Conservation (phyloP, 2,329 filamentous ascomycete genomes). For the Xylaria sp. region DNA sequence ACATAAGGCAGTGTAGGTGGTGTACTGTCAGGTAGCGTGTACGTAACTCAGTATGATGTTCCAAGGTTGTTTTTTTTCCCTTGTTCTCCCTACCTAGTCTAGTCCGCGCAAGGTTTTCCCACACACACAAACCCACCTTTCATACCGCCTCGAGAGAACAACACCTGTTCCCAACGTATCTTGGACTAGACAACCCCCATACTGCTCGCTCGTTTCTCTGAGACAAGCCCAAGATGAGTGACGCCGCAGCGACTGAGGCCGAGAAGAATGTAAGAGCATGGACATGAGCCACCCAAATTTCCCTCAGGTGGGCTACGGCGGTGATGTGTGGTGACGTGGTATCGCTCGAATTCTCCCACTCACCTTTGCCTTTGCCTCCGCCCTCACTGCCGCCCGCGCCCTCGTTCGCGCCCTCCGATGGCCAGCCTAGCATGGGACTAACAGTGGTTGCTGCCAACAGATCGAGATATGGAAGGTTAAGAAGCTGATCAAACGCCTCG, state of each 20-base stretch:
- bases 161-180: slow-evolving; percentile 31
- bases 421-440: slow-evolving; percentile 38
- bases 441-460: slow-evolving; percentile 51
- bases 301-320: slow-evolving; percentile 22
- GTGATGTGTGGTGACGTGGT: slow-evolving; percentile 18
- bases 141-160: slow-evolving; percentile 35
- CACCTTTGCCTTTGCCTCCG: slow-evolving; percentile 1
- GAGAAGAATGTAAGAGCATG: slow-evolving; percentile 84
- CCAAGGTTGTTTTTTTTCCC: slow-evolving; percentile 25
- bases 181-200: slow-evolving; percentile 37
- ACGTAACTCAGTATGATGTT: too few species aligned
- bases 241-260: slow-evolving; percentile 87
- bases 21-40: background rate
- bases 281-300: slow-evolving; percentile 7
- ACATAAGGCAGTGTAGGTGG: too few species aligned
- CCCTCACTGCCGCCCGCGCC: slow-evolving; percentile 3
- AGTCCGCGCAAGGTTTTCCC: slow-evolving; percentile 38
- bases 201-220: slow-evolving; percentile 40
- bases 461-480: slow-evolving; percentile 97
- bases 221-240: slow-evolving; percentile 76
- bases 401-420: slow-evolving; percentile 17
- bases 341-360: slow-evolving; percentile 31
- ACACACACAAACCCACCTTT: slow-evolving; percentile 40
- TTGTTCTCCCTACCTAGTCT: slow-evolving; percentile 20
- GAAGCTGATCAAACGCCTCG: slow-evolving; percentile 98